phyloP scores from a whole-genome alignment of 169 alveolate species.

The Cryptosporidium parvum region DNA sequence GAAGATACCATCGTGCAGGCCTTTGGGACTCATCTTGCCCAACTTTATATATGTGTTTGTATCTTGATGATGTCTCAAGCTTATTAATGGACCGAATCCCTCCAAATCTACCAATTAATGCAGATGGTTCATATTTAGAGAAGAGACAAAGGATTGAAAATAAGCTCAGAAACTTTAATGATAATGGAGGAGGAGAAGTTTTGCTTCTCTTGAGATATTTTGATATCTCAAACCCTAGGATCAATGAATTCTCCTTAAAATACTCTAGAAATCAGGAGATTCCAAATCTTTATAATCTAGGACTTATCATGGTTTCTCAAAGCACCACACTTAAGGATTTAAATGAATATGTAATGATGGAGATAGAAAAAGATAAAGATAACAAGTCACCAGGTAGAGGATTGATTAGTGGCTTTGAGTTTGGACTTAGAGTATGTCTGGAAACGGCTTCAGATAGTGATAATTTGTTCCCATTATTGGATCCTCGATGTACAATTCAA shows the following conservation, averaged over 20 bases:
- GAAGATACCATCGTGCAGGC: constrained; percentile 69
- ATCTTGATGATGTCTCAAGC: constrained; percentile 4
- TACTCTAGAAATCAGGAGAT: constrained; percentile 20
- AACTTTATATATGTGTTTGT: constrained; percentile 58
- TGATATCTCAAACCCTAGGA: constrained; percentile 32
- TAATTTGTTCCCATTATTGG: constrained; percentile 30
- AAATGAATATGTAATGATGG: constrained; percentile 64
- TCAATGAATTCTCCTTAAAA: constrained; percentile 16
- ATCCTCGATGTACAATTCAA: constrained; percentile 53
- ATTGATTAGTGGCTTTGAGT: neutral
- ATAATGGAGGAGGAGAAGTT: constrained; percentile 36
- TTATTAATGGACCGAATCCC: neutral
- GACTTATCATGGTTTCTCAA: constrained; percentile 61
- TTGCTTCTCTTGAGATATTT: constrained; percentile 49
- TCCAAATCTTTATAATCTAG: constrained; percentile 28
- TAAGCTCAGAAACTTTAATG: constrained; percentile 18
- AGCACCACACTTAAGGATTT: constrained; percentile 30
- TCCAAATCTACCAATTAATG: constrained; percentile 8
- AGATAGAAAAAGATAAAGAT: constrained; percentile 44
- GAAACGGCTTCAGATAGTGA: constrained; percentile 36
- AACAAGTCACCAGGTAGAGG: too few relatives aligned
- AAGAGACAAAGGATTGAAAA: constrained; percentile 45
- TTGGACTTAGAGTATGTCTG: constrained; percentile 44
- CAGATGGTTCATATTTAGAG: constrained; percentile 36
- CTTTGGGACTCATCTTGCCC: constrained; percentile 76